These are phyloP conservation scores for Verticillium albo-atrum DNA, from an alignment of 2,329 filamentous ascomycete species.

Conservation along the genomic window DNA sequence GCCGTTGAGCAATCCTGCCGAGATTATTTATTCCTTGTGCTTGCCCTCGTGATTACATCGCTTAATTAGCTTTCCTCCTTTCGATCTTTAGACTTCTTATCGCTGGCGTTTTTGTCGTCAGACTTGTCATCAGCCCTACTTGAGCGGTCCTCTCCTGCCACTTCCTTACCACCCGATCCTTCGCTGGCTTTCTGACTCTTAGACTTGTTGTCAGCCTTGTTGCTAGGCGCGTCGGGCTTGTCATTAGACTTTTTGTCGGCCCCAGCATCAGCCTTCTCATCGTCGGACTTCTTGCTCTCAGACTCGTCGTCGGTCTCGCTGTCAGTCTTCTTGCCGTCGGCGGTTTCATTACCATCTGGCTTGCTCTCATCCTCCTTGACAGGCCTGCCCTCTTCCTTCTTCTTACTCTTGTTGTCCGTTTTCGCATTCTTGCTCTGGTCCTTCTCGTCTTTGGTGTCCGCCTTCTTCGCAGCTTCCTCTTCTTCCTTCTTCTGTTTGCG, in stretches of 20 bases:
- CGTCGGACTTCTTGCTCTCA: slow-evolving; percentile 9
- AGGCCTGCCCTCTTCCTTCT: slow-evolving; percentile 14
- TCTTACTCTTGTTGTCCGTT: slow-evolving; percentile 13
- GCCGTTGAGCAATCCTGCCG: no score
- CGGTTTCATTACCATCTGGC: slow-evolving; percentile 18
- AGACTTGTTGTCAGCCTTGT: slow-evolving; percentile 21
- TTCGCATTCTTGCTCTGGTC: slow-evolving; percentile 14
- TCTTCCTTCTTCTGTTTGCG: slow-evolving; percentile 27
- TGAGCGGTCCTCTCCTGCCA: no score
- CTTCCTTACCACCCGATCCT: background rate
- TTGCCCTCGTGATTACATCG: no score
- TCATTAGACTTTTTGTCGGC: background rate
- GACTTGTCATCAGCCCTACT: no score
- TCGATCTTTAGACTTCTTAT: no score
- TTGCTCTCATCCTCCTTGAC: slow-evolving; percentile 11
- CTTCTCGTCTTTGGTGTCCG: slow-evolving; percentile 17
- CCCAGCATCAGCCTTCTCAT: slow-evolving; percentile 3
- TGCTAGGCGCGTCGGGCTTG: no score
- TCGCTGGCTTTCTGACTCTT: no score
- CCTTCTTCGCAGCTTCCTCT: slow-evolving; percentile 22
- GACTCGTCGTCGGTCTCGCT: background rate
- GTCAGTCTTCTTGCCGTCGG: background rate
- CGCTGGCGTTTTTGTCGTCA: no score
- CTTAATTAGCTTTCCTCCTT: no score
- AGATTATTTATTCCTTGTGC: no score